These are phyloP conservation scores for Athelia psychrophila DNA, from an alignment of 1,284 basidiomycete genomes.

Conservation along the genomic window DNA sequence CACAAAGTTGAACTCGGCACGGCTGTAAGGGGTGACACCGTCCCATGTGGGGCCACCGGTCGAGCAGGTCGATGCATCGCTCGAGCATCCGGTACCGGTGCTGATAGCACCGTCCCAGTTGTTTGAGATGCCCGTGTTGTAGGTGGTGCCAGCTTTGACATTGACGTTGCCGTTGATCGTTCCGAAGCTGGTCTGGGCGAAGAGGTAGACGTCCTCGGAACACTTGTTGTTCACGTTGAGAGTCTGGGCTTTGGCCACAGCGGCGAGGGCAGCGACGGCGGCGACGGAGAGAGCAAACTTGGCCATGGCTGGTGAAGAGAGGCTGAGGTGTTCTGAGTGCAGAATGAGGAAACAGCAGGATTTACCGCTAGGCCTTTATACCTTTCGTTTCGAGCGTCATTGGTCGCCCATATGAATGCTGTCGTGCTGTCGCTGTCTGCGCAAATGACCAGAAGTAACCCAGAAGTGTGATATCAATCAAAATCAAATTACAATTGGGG, in stretches of 20 bases:
- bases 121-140: constrained; percentile 26
- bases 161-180: constrained; percentile 21
- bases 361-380: too few relatives aligned
- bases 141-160: constrained; percentile 17
- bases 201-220: constrained; percentile 24
- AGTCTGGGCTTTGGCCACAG: constrained; percentile 23
- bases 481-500: too few relatives aligned
- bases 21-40: constrained; percentile 25
- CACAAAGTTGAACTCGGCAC: constrained; percentile 26
- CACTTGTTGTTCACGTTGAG: constrained; percentile 26
- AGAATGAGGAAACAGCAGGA: too few relatives aligned
- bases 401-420: too few relatives aligned
- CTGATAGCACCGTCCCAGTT: constrained; percentile 32
- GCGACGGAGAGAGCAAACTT: constrained; percentile 16
- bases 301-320: too few relatives aligned
- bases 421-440: too few relatives aligned
- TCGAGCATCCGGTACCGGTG: constrained; percentile 29
- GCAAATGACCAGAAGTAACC: too few relatives aligned
- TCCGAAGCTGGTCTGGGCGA: constrained; percentile 25
- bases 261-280: constrained; percentile 8
- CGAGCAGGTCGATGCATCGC: constrained; percentile 19
- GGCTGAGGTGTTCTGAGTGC: too few relatives aligned
- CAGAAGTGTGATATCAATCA: too few relatives aligned
- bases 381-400: too few relatives aligned
- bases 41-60: constrained; percentile 29